Evolutionary conservation across 257 asterid genomes (phyloP).

Genomic region (Rubia yunnanensis): DNA sequence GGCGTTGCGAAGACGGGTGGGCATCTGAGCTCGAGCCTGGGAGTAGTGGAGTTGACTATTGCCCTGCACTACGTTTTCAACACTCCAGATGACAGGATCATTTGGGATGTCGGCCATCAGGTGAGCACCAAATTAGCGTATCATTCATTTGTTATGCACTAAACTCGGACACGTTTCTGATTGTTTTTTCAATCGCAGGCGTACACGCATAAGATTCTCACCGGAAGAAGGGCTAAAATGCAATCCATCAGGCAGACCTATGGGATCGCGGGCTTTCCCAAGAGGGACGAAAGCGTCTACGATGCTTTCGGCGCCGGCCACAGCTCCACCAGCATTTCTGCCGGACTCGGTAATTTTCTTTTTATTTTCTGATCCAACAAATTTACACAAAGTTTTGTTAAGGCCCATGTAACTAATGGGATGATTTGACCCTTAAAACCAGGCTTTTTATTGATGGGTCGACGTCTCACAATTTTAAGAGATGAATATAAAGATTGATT

Average conservation of each 20-base stretch:
- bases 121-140: constrained; percentile 20
- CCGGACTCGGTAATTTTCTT: constrained; percentile 55
- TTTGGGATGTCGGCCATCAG: constrained; percentile 94
- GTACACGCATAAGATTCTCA: constrained; percentile 64
- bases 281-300: constrained; percentile 62
- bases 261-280: constrained; percentile 69
- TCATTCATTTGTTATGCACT: background rate
- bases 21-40: constrained; percentile 64
- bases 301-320: constrained; percentile 88
- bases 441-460: no score
- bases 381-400: no score
- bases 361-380: background rate
- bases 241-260: constrained; percentile 56
- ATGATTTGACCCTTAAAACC: no score
- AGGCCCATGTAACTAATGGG: no score
- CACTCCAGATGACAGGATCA: constrained; percentile 61
- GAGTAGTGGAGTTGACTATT: constrained; percentile 69
- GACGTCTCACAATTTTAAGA: no score
- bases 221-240: constrained; percentile 75
- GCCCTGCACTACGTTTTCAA: constrained; percentile 81
- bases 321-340: constrained; percentile 80
- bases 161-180: background rate
- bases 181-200: constrained; percentile 29
- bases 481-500: no score
- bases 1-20: constrained; percentile 56